These are phyloP conservation scores for Lycium ferocissimum DNA, from an alignment of 257 asterid genomes.

Conservation along the genomic window DNA sequence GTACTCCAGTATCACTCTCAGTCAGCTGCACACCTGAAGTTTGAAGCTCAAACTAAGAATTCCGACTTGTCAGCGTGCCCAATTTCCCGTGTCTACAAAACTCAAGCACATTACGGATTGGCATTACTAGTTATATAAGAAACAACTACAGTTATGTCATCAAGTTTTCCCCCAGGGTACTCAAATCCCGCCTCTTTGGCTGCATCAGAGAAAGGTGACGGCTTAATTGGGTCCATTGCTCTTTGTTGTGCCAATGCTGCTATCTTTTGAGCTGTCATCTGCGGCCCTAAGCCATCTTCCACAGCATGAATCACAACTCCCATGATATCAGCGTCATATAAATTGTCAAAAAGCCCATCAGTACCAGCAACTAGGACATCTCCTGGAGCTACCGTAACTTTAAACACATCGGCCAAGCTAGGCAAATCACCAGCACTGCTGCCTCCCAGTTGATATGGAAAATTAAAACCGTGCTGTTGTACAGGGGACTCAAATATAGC, in stretches of 20 bases:
- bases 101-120: background rate
- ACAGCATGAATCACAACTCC: conserved; percentile 27
- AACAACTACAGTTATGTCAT: conserved; percentile 31
- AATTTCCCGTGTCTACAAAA: background rate
- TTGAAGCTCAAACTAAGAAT: background rate
- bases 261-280: conserved; percentile 31
- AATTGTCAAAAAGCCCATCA: conserved; percentile 36
- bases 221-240: conserved; percentile 28
- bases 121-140: background rate
- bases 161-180: conserved; percentile 32
- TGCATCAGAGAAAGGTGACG: conserved; percentile 33
- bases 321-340: conserved; percentile 26
- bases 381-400: conserved; percentile 34
- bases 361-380: conserved; percentile 32
- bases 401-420: conserved; percentile 30
- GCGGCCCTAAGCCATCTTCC: conserved; percentile 30
- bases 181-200: conserved; percentile 31
- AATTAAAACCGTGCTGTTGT: conserved; percentile 26
- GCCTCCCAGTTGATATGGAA: conserved; percentile 31
- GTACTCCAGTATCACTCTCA: background rate
- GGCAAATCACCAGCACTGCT: conserved; percentile 27
- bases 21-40: background rate
- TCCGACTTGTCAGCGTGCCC: background rate
- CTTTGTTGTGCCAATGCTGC: conserved; percentile 35
- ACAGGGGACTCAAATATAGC: conserved; percentile 23